These are phyloP conservation scores for Sarocladiaceae sp. DNA, from an alignment of 2,329 filamentous ascomycete species.

Conservation along the genomic window DNA sequence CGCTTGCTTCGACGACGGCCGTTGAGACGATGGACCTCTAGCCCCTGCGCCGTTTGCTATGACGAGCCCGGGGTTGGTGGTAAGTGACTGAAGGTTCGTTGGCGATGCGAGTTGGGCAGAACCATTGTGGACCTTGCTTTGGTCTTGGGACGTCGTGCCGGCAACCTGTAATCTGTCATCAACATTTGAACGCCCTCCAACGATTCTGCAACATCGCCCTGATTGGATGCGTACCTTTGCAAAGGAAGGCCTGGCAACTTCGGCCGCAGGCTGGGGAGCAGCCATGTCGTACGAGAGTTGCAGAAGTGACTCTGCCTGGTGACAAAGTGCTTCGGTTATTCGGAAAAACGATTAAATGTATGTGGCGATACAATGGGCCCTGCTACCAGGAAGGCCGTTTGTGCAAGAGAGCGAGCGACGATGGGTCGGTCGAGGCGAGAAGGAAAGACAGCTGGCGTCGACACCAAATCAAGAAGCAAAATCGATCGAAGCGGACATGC, in stretches of 20 bases:
- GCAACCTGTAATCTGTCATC: not conserved
- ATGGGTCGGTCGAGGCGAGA: slow-evolving; percentile 12
- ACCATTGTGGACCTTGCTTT: not conserved
- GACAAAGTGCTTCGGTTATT: not conserved
- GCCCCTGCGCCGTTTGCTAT: slow-evolving; percentile 17
- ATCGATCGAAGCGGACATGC: slow-evolving; percentile 48
- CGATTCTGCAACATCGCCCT: no score
- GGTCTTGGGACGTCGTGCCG: slow-evolving; percentile 19
- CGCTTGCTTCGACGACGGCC: not conserved
- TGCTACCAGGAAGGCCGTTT: slow-evolving; percentile 14
- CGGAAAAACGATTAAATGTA: not conserved
- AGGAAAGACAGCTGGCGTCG: slow-evolving; percentile 22
- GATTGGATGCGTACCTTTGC: slow-evolving; percentile 44
- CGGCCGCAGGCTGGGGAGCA: slow-evolving; percentile 40
- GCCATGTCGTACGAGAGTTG: slow-evolving; percentile 35
- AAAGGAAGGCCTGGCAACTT: slow-evolving; percentile 61
- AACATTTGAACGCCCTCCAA: not conserved
- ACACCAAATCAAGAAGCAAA: slow-evolving; percentile 48
- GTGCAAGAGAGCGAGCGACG: not conserved
- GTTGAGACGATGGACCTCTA: slow-evolving; percentile 10
- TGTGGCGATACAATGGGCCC: not conserved
- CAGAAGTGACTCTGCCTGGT: not conserved
- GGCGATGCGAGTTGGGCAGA: slow-evolving; percentile 13
- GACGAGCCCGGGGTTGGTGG: slow-evolving; percentile 17
- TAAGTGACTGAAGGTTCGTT: slow-evolving; percentile 5